Evolutionary conservation across 2,329 filamentous ascomycete species (phyloP).

Genomic region (Dichotomopilus funicola): DNA sequence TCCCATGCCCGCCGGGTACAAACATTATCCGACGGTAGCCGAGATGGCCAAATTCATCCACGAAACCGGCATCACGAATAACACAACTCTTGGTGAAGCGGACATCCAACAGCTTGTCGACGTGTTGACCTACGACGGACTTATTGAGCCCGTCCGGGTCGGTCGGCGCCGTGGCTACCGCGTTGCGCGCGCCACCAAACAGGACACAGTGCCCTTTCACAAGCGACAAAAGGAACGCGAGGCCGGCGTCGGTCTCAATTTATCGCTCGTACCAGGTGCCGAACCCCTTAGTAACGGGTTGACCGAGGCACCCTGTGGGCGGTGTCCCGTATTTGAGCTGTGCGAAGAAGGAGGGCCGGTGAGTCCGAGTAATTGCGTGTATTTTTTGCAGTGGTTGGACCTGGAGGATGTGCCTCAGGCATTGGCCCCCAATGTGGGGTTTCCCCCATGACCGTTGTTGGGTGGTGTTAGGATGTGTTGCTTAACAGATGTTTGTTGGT

Average conservation of each 20-base stretch:
- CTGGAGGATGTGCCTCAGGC: conserved; percentile 28
- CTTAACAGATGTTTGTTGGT: not conserved
- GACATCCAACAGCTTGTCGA: conserved; percentile 84
- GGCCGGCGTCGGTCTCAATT: conserved; percentile 24
- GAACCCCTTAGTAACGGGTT: conserved; percentile 59
- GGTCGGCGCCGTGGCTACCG: conserved; percentile 47
- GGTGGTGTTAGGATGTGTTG: not conserved
- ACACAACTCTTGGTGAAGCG: conserved; percentile 61
- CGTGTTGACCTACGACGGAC: conserved; percentile 81
- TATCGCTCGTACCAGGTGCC: conserved; percentile 28
- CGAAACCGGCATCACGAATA: conserved; percentile 61
- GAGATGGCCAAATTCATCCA: conserved; percentile 73
- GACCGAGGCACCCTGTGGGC: conserved; percentile 83
- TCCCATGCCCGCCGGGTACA: conserved; percentile 60
- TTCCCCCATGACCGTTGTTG: conserved; percentile 10
- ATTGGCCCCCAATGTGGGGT: conserved; percentile 1
- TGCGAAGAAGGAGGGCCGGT: conserved; percentile 89
- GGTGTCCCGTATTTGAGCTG: conserved; percentile 87
- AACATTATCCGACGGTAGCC: conserved; percentile 70
- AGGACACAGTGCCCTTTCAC: conserved; percentile 26
- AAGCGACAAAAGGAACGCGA: conserved; percentile 29
- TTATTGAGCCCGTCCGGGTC: conserved; percentile 60
- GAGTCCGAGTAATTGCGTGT: conserved; percentile 82
- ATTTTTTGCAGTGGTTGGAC: conserved; percentile 79
- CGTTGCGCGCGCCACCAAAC: conserved; percentile 43